Conservation (phyloP, 495 filamentous ascomycete genomes). For the Hypoxylon subgilvum region DNA sequence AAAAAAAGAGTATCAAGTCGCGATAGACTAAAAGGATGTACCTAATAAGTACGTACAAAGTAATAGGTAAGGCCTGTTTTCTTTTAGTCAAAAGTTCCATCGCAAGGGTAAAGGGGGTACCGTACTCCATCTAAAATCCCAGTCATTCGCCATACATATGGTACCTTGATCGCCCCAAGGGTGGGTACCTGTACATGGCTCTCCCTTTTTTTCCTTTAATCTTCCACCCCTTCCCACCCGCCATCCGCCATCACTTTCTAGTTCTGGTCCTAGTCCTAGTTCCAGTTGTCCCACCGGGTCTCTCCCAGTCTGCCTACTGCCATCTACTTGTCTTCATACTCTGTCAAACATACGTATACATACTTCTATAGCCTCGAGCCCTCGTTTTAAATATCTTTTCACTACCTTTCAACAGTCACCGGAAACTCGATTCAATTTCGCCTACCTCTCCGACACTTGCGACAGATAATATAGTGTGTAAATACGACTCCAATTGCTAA, state of each 20-base stretch:
- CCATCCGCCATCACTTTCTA: conserved; percentile 36
- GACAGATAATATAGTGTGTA: neutral
- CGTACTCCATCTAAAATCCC: conserved; percentile 28
- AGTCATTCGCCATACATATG: conserved; percentile 20
- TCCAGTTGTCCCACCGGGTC: conserved; percentile 19
- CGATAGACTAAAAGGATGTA: neutral
- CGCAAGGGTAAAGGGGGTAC: conserved; percentile 28
- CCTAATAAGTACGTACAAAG: no score
- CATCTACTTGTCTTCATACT: conserved; percentile 4
- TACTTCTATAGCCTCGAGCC: conserved; percentile 11
- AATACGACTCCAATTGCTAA: conserved; percentile 15
- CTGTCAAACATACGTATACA: conserved; percentile 20
- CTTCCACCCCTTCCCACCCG: conserved; percentile 26
- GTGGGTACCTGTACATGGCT: conserved; percentile 39
- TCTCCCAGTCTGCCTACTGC: neutral
- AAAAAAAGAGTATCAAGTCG: neutral
- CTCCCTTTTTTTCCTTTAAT: conserved; percentile 40
- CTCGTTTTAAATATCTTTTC: conserved; percentile 6
- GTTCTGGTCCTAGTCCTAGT: conserved; percentile 32
- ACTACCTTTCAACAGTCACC: neutral
- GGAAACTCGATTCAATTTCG: conserved; percentile 4
- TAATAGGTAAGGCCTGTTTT: no score
- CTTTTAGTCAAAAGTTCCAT: conserved; percentile 38
- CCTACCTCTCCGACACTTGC: conserved; percentile 2
- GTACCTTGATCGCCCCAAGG: conserved; percentile 25